Base-by-base conservation (phyloP, 1,284 basidiomycete species). In the Leccinum laetum region DNA sequence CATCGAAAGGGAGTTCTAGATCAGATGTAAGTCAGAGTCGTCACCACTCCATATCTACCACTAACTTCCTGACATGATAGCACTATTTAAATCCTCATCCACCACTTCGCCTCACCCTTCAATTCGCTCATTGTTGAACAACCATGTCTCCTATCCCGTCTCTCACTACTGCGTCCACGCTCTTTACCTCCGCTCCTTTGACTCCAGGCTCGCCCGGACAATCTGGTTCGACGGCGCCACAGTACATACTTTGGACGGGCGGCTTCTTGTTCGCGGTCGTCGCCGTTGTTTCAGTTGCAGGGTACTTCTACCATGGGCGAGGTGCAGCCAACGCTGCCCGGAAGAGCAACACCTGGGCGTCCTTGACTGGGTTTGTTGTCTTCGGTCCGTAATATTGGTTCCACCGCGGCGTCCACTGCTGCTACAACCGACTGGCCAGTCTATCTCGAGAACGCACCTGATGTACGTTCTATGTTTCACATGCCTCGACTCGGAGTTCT, bases 111-210 rank as follows among this genome's bases (percentile, higher is more conserved):
- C 46, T 49, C 11, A 49, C n/a, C 14, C 44, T 16, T 29, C 62
- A 72, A 59, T 52, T 39, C 61, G 5, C n/a, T 61, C 65, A 3
- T 58, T 21, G 58, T 67, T 53, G 55, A 71, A 64, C 37, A 1
- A 61, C 55, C 65, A 74, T 73, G 72, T 70, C 72, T 44, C 73
- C 72, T 2, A 64, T 73, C 4, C 67, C 69, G 0, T 59, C 71
- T 67, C 59, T 67, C 60, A 24, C 24, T 65, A 60, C 67, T 67
- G 49, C 64, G 26, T 53, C 66, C 24, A 14, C 56, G 16, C 24
- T 62, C 55, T 65, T 64, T 29, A 1, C 66, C 0, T 6, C 56
- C 21, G 8, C 58, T 56, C 61, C 68, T 61, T 65, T 63, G 4
- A 46, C 55, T 35, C 21, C 49, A 52, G 21, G 13, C 18, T 52